phyloP scores from a whole-genome alignment of 768 basidiomycete genomes.

The Pseudohyphozyma bogoriensis region DNA sequence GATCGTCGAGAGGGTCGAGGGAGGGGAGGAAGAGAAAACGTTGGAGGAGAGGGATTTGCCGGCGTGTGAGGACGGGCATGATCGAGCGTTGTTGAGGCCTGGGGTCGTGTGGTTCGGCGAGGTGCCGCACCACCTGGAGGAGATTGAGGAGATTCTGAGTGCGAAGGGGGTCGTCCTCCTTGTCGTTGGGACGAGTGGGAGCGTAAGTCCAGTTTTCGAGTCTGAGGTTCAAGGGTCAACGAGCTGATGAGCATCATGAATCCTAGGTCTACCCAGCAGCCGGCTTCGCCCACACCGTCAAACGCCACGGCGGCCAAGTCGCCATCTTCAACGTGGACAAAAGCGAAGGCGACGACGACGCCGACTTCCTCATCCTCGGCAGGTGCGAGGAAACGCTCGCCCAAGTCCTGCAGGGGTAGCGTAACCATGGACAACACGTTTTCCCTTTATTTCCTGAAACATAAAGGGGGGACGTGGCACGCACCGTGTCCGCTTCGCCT shows the following conservation, averaged over 20 bases:
- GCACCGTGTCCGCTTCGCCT: too few species aligned
- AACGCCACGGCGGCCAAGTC: conserved; percentile 40
- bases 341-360: conserved; percentile 34
- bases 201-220: conserved; percentile 36
- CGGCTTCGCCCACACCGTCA: conserved; percentile 26
- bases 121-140: conserved; percentile 39
- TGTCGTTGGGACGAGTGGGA: conserved; percentile 51
- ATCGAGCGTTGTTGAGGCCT: conserved; percentile 44
- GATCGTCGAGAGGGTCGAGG: neutral
- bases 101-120: conserved; percentile 57
- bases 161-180: conserved; percentile 47
- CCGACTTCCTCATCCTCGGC: conserved; percentile 48
- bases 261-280: conserved; percentile 32
- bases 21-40: neutral
- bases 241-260: neutral
- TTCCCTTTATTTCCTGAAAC: too few species aligned
- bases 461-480: too few species aligned
- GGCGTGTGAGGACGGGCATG: conserved; percentile 30
- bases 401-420: too few species aligned
- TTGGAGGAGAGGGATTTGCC: conserved; percentile 2
- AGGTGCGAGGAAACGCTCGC: conserved; percentile 47
- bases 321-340: conserved; percentile 43
- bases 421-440: too few species aligned
- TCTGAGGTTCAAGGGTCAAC: neutral
- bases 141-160: conserved; percentile 43